Conservation (phyloP, 176 grass and related monocot genomes). For the Paspalum vaginatum region DNA sequence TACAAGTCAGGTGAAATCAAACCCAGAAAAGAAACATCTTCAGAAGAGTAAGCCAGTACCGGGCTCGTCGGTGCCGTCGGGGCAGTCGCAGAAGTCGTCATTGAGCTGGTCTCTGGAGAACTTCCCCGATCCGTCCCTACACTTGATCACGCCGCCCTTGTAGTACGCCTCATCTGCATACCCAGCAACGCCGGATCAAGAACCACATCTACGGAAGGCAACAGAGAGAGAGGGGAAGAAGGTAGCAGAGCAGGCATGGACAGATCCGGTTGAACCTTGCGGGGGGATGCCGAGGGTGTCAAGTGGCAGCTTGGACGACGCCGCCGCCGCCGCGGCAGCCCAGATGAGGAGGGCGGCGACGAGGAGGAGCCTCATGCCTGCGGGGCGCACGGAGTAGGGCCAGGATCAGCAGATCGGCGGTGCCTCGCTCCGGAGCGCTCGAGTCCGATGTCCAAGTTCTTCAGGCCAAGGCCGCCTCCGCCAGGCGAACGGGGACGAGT, state of each 20-base stretch:
- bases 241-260: background rate
- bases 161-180: conserved; percentile 82
- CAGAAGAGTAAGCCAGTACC: conserved; percentile 47
- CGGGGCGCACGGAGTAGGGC: background rate
- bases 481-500: too few relatives aligned
- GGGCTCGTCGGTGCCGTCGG: conserved; percentile 95
- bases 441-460: background rate
- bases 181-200: conserved; percentile 39
- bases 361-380: conserved; percentile 47
- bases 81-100: conserved; percentile 96
- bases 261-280: conserved; percentile 64
- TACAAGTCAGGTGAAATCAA: conserved; percentile 2
- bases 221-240: background rate
- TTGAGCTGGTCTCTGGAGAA: conserved; percentile 88
- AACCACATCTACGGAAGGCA: conserved; percentile 25
- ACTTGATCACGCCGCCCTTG: conserved; percentile 76
- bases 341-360: conserved; percentile 40
- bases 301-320: conserved; percentile 47
- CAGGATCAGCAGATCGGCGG: conserved; percentile 18
- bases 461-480: background rate
- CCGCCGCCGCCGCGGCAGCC: conserved; percentile 24
- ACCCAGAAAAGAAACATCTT: background rate
- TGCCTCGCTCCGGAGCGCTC: background rate
- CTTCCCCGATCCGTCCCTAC: conserved; percentile 84
- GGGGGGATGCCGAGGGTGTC: conserved; percentile 72